Base-by-base conservation (phyloP, 371 early-diverging fungal genomes). In the Saksenaea oblongispora region DNA sequence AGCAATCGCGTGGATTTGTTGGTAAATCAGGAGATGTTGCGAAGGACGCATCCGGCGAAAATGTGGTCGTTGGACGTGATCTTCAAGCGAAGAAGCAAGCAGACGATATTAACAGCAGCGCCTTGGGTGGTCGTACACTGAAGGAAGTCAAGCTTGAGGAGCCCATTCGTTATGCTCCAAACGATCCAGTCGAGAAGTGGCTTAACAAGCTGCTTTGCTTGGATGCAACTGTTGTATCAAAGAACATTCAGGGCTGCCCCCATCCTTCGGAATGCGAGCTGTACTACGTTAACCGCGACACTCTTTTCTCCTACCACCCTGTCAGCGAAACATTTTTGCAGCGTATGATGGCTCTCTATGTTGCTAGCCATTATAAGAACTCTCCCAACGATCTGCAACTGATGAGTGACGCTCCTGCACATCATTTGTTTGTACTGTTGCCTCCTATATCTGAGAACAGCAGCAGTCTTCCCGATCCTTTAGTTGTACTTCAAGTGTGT, bases 281-380 rank as follows among this genome's bases (percentile, higher is more conserved):
- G 26, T 98, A 86, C 78, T 90, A 91, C 77, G 96, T 99, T 39
- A 96, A 97, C 84, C 93, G 98, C 64, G 96, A 97, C 71, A 93
- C 96, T 3, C 85, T 99, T 54, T 96, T 98, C 81, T 91, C 94
- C 26, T 97, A 93, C 78, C 97, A 98, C 76, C 92, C 96, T 28
- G 97, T 94, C 13, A 91, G 95, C 28, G 99, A 99, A 75, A 90
- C 91, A 2, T 96, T 99, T 75, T 81, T 99, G 83, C 96, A 96
- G 71, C 90, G 93, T 62, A 95, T 99, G 91, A 94, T 98, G 93
- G 88, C 93, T 14, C 77, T 99, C 44, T 99, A 99, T 70, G 97
- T 97, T 28, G 92, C 98, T 26, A 94, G 96, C 65, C 99, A 99
- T 74, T 99, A 99, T 88, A 99, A 98, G 84, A 99, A 99, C 83